A percentile compares a stretch with the other conserved stretches of the same genome.
Conservation (phyloP, 345 rosid species). For the Murraya paniculata region DNA sequence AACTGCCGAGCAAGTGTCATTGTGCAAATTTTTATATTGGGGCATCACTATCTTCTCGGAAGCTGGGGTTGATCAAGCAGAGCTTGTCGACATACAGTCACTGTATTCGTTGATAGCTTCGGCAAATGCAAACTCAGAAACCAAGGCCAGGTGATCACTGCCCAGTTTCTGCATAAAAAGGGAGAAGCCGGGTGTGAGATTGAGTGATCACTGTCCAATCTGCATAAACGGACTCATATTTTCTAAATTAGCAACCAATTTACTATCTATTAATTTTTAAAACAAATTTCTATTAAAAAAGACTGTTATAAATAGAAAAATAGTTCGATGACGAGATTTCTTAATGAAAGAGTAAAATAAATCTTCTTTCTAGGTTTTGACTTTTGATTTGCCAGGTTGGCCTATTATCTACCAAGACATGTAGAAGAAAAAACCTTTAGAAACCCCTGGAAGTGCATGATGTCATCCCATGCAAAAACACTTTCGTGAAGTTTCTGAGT, state of each 20-base stretch:
- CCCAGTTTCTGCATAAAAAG: slow-evolving; percentile 51
- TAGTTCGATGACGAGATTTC: not conserved
- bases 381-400: not conserved
- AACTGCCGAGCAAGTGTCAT: not conserved
- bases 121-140: slow-evolving; percentile 63
- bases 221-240: not conserved
- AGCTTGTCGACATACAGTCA: not conserved
- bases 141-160: slow-evolving; percentile 82
- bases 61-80: slow-evolving; percentile 1
- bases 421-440: not conserved
- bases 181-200: not conserved
- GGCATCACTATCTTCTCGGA: not conserved
- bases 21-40: not conserved
- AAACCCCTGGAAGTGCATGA: not conserved
- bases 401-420: not conserved
- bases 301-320: not conserved
- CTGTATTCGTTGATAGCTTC: slow-evolving; percentile 9
- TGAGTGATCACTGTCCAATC: not conserved
- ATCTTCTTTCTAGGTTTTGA: not conserved
- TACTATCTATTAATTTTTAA: not conserved
- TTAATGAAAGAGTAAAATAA: not conserved
- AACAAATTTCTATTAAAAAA: not conserved
- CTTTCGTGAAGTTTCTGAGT: not conserved
- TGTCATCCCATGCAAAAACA: not conserved
- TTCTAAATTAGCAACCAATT: not conserved